Evolutionary conservation across 495 filamentous ascomycete genomes (phyloP), one percentile per base, ranked within the genome.

Genomic region (Xylaria curta): DNA sequence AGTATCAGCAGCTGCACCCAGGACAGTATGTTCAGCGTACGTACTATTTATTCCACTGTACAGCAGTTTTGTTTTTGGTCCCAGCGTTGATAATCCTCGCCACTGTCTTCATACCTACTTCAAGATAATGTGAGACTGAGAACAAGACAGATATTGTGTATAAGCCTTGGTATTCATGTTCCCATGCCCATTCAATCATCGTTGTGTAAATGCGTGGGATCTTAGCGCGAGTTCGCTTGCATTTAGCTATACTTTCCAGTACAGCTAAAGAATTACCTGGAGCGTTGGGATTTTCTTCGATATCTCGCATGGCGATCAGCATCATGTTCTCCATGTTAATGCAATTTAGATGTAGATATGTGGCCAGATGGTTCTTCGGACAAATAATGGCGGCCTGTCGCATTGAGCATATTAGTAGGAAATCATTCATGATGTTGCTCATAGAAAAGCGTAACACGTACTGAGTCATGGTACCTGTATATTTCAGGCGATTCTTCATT

Each of bases 41-140:
- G 6, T 59, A 59, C 56, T 59, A 59, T 36, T 36, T 33, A 33
- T 59, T 15, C 56, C 56, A 59, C 21, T 59, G 26, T 36, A 59
- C 6, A 7, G 3, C 28, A 36, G 12, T 36, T 28, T 31, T 36
- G 8, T 36, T 15, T 5, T 36, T 36, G n/a, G 56, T 3, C 5
- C 36, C 31, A 17, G 56, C 26, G 28, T 59, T 59, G 10, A 59
- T 59, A n/a, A 59, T 59, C 31, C 7, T 19, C 28, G 56, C 28
- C 2, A 59, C 56, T 1, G 26, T 36, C 26, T 59, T n/a, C 56
- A 59, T 33, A n/a, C 13, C 56, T 19, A 19, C 15, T 8, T 10
- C 6, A 5, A 5, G 47, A 51, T 7, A 8, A 24, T 10, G 0
- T 17, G 10, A 12, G 12, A 58, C 24, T 9, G 53, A 31, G 9